phyloP scores from a whole-genome alignment of 306 rosid species.

The Castanea crenata region DNA sequence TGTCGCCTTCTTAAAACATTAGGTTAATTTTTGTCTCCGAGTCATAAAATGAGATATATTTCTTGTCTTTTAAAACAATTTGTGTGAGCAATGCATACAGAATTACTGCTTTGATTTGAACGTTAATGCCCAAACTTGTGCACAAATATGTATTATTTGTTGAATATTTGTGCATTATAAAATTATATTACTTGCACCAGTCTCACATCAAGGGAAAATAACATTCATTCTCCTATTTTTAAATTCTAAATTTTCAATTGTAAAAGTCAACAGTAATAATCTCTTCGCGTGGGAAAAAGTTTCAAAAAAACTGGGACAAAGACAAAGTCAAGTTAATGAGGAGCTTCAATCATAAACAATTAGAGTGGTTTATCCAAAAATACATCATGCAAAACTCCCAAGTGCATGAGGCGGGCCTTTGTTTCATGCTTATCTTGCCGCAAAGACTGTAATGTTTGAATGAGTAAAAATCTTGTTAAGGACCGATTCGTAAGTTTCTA shows the following conservation, averaged over 20 bases:
- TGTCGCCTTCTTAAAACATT: too few relatives aligned
- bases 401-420: background rate
- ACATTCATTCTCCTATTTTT: background rate
- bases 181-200: background rate
- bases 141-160: background rate
- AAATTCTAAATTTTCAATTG: background rate
- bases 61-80: too few relatives aligned
- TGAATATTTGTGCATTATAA: background rate
- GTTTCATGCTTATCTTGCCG: background rate
- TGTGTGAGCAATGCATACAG: too few relatives aligned
- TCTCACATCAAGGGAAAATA: background rate
- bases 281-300: conserved; percentile 17
- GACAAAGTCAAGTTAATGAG: conserved; percentile 23
- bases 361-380: background rate
- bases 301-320: conserved; percentile 14
- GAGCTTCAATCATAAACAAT: background rate
- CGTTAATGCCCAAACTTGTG: too few relatives aligned
- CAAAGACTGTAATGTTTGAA: background rate
- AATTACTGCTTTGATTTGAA: too few relatives aligned
- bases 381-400: background rate
- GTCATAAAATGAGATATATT: too few relatives aligned
- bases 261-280: background rate
- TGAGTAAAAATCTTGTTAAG: background rate
- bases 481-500: background rate
- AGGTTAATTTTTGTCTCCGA: too few relatives aligned